Base-by-base conservation (phyloP, 306 rosid species). In the Quercus bicolor region DNA sequence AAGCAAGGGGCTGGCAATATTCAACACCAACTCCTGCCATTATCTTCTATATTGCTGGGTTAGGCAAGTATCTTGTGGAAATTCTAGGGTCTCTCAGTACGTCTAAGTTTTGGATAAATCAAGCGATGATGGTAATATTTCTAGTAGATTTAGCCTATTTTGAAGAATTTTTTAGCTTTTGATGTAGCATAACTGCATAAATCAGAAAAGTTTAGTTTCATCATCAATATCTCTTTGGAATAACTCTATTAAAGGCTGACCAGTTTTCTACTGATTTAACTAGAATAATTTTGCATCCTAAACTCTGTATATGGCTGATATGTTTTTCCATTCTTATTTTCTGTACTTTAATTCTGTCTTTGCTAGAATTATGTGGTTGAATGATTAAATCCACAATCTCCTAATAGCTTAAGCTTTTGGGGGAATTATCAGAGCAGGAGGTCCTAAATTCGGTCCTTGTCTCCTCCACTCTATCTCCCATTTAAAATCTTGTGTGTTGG, bases 321-420 rank as follows among this genome's bases (percentile, higher is more conserved):
- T 51, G 5, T 6, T 65, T 68, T 56, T 56, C 29, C 65, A 23
- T 23, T 64, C 34, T 20, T 75, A 26, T 72, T 72, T 55, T 24
- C n/a, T 52, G 23, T 53, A n/a, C 21, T 77, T 72, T 70, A 34
- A 57, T 62, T 79, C 18, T 21, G 51, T n/a, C 66, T 73, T 68
- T 21, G 12, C 45, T 8, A 40, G 45, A 40, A 40, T 40, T 40
- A 40, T 40, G 3, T 40, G 45, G 45, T 40, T 40, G 45, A 40
- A 8, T 40, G 45, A 40, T 40, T 40, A 40, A 40, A 40, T 40
- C 45, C 12, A 7, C 45, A 11, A 8, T 40, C 11, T 40, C 45
- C 11, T 40, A 40, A 40, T 40, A 40, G 45, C 45, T 40, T 40
- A 40, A 40, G 45, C 0, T 40, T 40, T 40, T 8, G 12, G 45